Evolutionary conservation across 306 rosid species (phyloP).

Genomic region (Cotoneaster glaucophyllus): DNA sequence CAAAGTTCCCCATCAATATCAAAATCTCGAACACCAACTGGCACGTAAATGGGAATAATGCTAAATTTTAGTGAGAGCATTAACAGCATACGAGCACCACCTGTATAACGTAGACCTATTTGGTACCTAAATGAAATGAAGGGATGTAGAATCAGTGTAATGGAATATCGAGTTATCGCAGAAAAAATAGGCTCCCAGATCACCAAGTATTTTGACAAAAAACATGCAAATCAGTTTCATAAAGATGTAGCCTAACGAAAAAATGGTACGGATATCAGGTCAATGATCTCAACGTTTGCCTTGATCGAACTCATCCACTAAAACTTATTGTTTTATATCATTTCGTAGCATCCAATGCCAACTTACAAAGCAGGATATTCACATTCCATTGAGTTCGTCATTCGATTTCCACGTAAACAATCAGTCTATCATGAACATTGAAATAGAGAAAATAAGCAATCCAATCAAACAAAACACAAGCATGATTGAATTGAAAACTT

Average conservation of each 20-base stretch:
- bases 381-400: neutral
- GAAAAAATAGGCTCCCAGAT: neutral
- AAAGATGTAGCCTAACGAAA: neutral
- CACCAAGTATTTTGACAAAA: neutral
- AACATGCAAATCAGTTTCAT: neutral
- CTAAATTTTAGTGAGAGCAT: constrained; percentile 91
- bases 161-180: neutral
- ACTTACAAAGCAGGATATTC: neutral
- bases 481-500: neutral
- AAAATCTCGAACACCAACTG: constrained; percentile 92
- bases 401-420: neutral
- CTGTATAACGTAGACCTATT: constrained; percentile 92
- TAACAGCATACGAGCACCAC: constrained; percentile 92
- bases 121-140: constrained; percentile 68
- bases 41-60: constrained; percentile 76
- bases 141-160: constrained; percentile 10
- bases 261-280: neutral
- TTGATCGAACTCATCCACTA: neutral
- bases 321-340: neutral
- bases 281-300: neutral
- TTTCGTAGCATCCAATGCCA: neutral
- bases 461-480: neutral
- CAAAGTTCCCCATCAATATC: constrained; percentile 98
- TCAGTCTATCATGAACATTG: neutral
- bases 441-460: neutral